Conservation (phyloP, 2,329 filamentous ascomycete genomes). For the Cytospora piceae region DNA sequence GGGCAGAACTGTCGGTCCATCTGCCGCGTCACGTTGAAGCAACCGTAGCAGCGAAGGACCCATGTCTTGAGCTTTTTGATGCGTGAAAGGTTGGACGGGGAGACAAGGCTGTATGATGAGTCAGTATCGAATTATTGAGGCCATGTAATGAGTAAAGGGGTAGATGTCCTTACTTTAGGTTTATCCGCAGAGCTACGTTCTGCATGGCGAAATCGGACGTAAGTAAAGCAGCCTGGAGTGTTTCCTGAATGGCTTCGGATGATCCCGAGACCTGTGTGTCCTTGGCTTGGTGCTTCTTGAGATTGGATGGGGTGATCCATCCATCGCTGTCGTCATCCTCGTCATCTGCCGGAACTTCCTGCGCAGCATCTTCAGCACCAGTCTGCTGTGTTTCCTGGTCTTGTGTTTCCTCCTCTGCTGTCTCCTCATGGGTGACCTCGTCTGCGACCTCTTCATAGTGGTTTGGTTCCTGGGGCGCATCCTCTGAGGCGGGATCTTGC, state of each 20-base stretch:
- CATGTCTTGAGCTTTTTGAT: slow-evolving; percentile 87
- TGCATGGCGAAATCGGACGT: slow-evolving; percentile 98
- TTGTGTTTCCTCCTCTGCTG: slow-evolving; percentile 33
- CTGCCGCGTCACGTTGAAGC: slow-evolving; percentile 83
- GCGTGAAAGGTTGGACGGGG: slow-evolving; percentile 70
- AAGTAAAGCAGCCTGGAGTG: slow-evolving; percentile 85
- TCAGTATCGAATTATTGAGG: neutral
- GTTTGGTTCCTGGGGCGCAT: slow-evolving; percentile 21
- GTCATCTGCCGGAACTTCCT: slow-evolving; percentile 45
- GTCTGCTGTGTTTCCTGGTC: slow-evolving; percentile 37
- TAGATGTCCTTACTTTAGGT: slow-evolving; percentile 57
- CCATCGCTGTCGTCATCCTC: slow-evolving; percentile 64
- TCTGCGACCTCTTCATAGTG: slow-evolving; percentile 27
- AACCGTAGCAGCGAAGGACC: slow-evolving; percentile 90
- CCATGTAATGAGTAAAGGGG: neutral
- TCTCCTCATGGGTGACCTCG: slow-evolving; percentile 15
- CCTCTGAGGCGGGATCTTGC: neutral
- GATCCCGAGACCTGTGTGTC: slow-evolving; percentile 56
- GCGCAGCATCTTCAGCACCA: slow-evolving; percentile 34
- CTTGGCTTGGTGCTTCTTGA: slow-evolving; percentile 79
- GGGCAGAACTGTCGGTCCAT: slow-evolving; percentile 92
- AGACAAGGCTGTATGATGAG: slow-evolving; percentile 66
- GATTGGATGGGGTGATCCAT: slow-evolving; percentile 94
- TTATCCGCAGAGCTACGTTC: slow-evolving; percentile 93
- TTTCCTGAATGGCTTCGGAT: slow-evolving; percentile 58